Conservation (phyloP, 805 yeast genomes). For the Millerozyma acaciae region DNA sequence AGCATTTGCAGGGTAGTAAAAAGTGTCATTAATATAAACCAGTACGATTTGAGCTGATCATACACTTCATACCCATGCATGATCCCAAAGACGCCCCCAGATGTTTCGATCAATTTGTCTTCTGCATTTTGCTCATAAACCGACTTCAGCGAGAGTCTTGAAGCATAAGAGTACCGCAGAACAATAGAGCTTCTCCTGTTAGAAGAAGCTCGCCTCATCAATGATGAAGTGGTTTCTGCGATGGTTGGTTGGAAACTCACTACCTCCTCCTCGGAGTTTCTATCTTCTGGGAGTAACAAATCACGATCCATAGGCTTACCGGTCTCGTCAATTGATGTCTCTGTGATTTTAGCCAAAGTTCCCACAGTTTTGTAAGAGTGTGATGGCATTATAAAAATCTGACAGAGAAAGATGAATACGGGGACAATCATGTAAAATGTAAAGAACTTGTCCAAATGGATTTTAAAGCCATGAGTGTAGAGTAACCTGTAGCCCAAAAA, state of each 20-base stretch:
- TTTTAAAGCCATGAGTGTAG: constrained; percentile 43
- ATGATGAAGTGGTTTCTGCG: constrained; percentile 37
- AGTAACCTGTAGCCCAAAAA: constrained; percentile 68
- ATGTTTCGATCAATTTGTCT: constrained; percentile 42
- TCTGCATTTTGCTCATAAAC: constrained; percentile 67
- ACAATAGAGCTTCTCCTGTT: constrained; percentile 30
- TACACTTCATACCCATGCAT: constrained; percentile 59
- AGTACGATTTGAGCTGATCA: constrained; percentile 54
- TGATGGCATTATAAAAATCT: constrained; percentile 74
- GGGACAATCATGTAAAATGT: constrained; percentile 70
- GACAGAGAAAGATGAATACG: constrained; percentile 67
- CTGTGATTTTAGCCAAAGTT: constrained; percentile 61
- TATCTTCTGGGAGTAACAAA: constrained; percentile 32
- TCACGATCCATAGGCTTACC: constrained; percentile 56
- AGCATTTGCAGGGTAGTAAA: constrained; percentile 89
- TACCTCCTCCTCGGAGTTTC: constrained; percentile 19
- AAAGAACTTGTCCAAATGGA: constrained; percentile 61
- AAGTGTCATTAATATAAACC: constrained; percentile 75
- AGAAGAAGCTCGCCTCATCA: constrained; percentile 31
- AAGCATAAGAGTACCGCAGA: constrained; percentile 30
- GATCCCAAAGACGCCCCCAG: constrained; percentile 75
- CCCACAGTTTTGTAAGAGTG: constrained; percentile 72
- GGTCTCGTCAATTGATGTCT: constrained; percentile 70
- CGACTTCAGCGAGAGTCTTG: constrained; percentile 48
- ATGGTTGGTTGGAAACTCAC: constrained; percentile 28